Evolutionary conservation across 78 protist species (phyloP), one percentile per base, ranked within the genome.

Genomic region (Polysphondylium violaceum): DNA sequence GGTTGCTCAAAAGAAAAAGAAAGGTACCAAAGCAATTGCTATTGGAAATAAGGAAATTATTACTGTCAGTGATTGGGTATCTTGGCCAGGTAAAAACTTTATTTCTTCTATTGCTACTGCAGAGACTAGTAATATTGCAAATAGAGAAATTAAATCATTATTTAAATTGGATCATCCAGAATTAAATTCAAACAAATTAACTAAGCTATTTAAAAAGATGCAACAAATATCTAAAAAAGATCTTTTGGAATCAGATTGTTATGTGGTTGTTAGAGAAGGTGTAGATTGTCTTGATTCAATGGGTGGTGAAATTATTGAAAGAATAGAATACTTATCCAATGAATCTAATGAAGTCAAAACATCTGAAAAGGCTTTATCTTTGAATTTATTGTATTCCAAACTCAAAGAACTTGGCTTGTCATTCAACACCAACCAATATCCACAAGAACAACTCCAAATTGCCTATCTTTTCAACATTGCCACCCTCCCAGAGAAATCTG

Each of bases 391-490:
- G 50, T 43, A 69, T 19, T 23, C 27, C 3, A 51, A 43, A 69
- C 31, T 83, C 11, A 43, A 31, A 8, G 91, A 83, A 35, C 64
- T 83, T 41, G 77, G 79, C 44, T 25, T 83, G 6, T 27, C 31
- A 8, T 69, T 43, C 19, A 60, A 74, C 33, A 8, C 23, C 1
- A 55, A 63, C 12, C n/a, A 23, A 27, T 83, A 69, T 25, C 71
- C 81, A 29, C 61, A 58, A 29, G 91, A 83, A 17, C 91, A 83
- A 58, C 40, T 83, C 12, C 78, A 83, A 71, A 33, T 69, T 29
- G 38, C 60, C 19, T 83, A 69, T 33, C 58, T 83, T 21, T 83
- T 83, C 33, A 69, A 58, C 43, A 38, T 29, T 63, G 7, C 6
- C 17, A 19, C 21, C 16, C 29, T 79, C n/a, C 77, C 91, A 58